Percentiles rank a stretch among this genome's conserved stretches.
Conservation (phyloP, 2,329 filamentous ascomycete species). For the Fusarium algeriense region DNA sequence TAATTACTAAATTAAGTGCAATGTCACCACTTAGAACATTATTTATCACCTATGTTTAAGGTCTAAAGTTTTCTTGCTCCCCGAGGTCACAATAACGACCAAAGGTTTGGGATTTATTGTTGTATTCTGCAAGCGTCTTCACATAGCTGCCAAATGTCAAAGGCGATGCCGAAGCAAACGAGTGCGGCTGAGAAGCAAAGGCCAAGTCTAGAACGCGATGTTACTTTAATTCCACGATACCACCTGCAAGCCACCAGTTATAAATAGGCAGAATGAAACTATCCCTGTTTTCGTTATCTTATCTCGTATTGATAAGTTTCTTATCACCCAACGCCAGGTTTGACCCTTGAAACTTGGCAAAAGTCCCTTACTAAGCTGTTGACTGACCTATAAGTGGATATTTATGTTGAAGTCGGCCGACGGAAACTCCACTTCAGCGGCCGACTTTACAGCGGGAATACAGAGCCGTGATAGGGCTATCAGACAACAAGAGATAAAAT, state of each 20-base stretch:
- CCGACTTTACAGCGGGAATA: not conserved
- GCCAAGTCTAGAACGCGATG: accelerated
- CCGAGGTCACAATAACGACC: no score
- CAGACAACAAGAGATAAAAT: not conserved
- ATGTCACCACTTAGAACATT: no score
- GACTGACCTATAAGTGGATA: not conserved
- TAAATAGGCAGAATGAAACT: not conserved
- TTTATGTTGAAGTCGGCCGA: not conserved
- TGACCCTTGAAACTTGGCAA: not conserved
- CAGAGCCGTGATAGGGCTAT: not conserved
- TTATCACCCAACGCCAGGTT: not conserved
- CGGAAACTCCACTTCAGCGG: not conserved
- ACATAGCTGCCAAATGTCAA: accelerated
- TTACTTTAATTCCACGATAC: not conserved
- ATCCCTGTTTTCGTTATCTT: not conserved
- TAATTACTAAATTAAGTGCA: no score
- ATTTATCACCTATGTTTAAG: no score
- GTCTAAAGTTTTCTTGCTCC: no score
- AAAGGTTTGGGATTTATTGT: no score
- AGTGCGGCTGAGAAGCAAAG: not conserved
- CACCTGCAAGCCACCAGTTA: not conserved
- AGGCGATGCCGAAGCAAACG: accelerated
- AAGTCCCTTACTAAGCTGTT: not conserved
- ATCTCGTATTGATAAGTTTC: not conserved
- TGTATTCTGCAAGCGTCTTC: no score